Evolutionary conservation across 2,329 filamentous ascomycete genomes (phyloP).

Genomic region (Domatiomyces globalis): DNA sequence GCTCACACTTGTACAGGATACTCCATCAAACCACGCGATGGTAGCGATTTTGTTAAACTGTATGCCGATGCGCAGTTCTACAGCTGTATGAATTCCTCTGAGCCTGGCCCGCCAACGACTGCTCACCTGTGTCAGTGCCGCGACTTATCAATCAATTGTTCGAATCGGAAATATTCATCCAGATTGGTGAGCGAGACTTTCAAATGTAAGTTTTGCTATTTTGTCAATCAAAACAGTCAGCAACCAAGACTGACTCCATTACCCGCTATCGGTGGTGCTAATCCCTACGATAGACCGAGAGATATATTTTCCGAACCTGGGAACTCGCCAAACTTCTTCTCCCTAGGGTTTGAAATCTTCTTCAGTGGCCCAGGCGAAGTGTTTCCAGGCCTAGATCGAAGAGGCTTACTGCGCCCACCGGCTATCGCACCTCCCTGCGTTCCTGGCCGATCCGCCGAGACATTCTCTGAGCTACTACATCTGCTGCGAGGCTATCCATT

Average conservation of each 20-base stretch:
- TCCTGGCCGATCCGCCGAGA: constrained; percentile 65
- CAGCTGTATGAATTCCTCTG: constrained; percentile 42
- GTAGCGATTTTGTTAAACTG: constrained; percentile 75
- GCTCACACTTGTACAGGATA: constrained; percentile 43
- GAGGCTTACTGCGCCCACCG: constrained; percentile 68
- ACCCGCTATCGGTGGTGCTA: neutral
- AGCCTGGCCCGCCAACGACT: neutral
- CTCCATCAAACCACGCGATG: constrained; percentile 66
- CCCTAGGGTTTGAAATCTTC: constrained; percentile 76
- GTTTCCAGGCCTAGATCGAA: constrained; percentile 72
- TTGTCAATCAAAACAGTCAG: neutral
- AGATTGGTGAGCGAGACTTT: constrained; percentile 75
- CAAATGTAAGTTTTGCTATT: constrained; percentile 40
- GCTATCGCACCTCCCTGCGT: constrained; percentile 72
- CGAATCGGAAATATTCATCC: constrained; percentile 81
- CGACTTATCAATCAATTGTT: constrained; percentile 82
- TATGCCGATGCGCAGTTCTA: constrained; percentile 96
- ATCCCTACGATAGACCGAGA: constrained; percentile 38
- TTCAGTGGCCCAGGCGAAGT: constrained; percentile 66
- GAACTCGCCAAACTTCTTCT: constrained; percentile 92
- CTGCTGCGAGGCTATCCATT: constrained; percentile 73
- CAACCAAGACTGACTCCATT: too few species aligned
- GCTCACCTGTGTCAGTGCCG: constrained; percentile 46
- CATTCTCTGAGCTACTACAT: constrained; percentile 69
- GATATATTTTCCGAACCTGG: constrained; percentile 74